A percentile compares a stretch with the other conserved stretches of the same genome.
These are phyloP conservation scores for Dactylorhiza incarnata DNA, from an alignment of 106 monocot genomes.

Conservation along the genomic window DNA sequence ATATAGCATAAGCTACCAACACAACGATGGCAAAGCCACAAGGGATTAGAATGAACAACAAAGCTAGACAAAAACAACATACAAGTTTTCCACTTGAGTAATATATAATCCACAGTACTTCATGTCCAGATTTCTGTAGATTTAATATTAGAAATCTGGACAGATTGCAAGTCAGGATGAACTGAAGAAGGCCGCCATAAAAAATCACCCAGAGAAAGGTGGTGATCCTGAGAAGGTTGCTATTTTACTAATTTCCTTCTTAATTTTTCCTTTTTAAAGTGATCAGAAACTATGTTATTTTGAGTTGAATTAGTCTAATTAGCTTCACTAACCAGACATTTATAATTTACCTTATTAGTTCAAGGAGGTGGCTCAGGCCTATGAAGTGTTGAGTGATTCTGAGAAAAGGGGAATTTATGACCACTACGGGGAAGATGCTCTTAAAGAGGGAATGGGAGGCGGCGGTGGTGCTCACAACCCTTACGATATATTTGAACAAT, in stretches of 20 bases:
- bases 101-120: no score
- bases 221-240: slow-evolving; percentile 64
- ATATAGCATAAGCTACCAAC: no score
- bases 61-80: no score
- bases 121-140: no score
- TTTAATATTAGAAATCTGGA: no score
- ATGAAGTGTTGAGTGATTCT: slow-evolving; percentile 41
- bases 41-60: no score
- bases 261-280: background rate
- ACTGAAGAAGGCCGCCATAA: slow-evolving; percentile 50
- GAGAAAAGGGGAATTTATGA: slow-evolving; percentile 40
- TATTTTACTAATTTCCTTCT: background rate
- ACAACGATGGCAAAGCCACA: no score
- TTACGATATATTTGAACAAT: slow-evolving; percentile 37
- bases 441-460: slow-evolving; percentile 40
- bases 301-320: background rate
- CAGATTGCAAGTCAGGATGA: slow-evolving; percentile 43
- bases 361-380: slow-evolving; percentile 43
- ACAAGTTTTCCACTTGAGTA: no score
- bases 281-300: background rate
- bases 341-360: slow-evolving; percentile 17
- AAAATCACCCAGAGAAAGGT: slow-evolving; percentile 70
- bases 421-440: slow-evolving; percentile 41
- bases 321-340: background rate
- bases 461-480: slow-evolving; percentile 22